These are phyloP conservation scores for Clarireedia hainanense DNA, from an alignment of 2,329 filamentous ascomycete genomes.

Conservation along the genomic window DNA sequence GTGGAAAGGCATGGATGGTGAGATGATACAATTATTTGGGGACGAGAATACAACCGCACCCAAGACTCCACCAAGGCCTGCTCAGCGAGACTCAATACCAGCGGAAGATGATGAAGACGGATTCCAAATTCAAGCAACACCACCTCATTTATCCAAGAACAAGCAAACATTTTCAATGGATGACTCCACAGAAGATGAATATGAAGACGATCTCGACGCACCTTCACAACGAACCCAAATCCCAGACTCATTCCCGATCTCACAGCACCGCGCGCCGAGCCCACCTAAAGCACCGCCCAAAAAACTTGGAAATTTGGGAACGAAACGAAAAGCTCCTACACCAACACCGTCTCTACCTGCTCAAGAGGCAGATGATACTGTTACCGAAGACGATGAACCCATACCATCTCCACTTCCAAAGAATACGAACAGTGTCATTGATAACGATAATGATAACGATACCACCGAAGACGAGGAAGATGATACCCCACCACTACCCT, in stretches of 20 bases:
- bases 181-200: constrained; percentile 19
- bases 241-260: constrained; percentile 22
- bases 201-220: constrained; percentile 25
- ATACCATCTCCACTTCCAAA: background rate
- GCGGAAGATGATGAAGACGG: constrained; percentile 19
- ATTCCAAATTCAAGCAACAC: constrained; percentile 28
- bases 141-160: constrained; percentile 13
- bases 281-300: constrained; percentile 3
- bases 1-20: constrained; percentile 25
- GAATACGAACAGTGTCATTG: background rate
- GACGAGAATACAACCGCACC: constrained; percentile 9
- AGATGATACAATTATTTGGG: constrained; percentile 17
- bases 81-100: background rate
- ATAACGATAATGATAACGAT: constrained; percentile 6
- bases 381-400: constrained; percentile 8
- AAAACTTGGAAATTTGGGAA: constrained; percentile 10
- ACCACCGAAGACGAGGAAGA: constrained; percentile 9
- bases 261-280: constrained; percentile 7
- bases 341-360: background rate
- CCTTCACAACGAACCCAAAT: constrained; percentile 18
- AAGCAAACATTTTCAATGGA: constrained; percentile 7
- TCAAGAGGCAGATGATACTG: background rate
- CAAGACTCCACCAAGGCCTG: background rate
- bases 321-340: constrained; percentile 2
- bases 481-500: constrained; percentile 1